Base-by-base conservation (phyloP, 2,329 filamentous ascomycete genomes). In the Knufia petricola region DNA sequence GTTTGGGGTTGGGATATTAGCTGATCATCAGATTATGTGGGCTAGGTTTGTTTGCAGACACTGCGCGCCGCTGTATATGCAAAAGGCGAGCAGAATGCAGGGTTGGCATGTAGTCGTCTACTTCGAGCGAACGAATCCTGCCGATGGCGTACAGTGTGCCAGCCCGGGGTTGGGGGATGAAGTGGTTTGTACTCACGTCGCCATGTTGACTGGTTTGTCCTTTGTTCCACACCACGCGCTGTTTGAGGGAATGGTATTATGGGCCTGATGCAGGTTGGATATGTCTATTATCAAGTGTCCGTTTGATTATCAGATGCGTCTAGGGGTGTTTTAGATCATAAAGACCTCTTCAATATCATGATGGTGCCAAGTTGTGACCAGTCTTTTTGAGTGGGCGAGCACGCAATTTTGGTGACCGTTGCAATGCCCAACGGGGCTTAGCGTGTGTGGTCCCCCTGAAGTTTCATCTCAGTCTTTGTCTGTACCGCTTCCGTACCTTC, bases 141-240 rank as follows among this genome's bases (percentile, higher is more conserved):
- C 32, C 32, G 44, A 47, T 4, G 26, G 15, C 3, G 41, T 7
- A 28, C 19, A 20, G 8, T 26, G 24, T 34, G 28, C 24, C 8
- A 23, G 41, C 17, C n/a, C 12, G 19, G 39, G 51, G 36, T 42
- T 21, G 48, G 13, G 24, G 39, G 46, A 21, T n/a, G n/a, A n/a
- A n/a, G n/a, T n/a, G n/a, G n/a, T n/a, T 32, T 39, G 28, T 31
- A 59, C 61, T 48, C 61, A 67, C 64, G 64, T 65, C 53, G 64
- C 59, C 64, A 67, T 67, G 38, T 31, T 53, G 44, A n/a, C n/a
- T n/a, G n/a, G n/a, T 34, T 21, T 15, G 39, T 47, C 32, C 32
- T 20, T 47, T 38, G 44, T 38, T 10, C 20, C 39, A 12, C 10
- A 8, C 15, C 32, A 4, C 15, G 15, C n/a, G 32, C 6, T n/a